Base-by-base conservation (phyloP, 306 rosid species). In the Medicago ruthenica region DNA sequence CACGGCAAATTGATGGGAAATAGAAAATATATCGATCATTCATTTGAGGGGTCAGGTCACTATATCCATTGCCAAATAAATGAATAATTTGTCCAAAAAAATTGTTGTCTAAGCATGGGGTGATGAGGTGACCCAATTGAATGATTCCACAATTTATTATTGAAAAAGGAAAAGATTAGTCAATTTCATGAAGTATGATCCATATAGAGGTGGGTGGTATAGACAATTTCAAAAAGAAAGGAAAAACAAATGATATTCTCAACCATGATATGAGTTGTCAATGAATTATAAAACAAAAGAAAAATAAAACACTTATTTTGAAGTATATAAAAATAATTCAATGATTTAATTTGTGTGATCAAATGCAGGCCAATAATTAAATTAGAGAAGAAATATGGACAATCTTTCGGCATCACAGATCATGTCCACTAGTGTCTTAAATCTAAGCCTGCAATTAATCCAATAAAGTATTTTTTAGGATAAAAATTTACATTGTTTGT, bases 321-420 rank as follows among this genome's bases (percentile, higher is more conserved):
- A 60, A 70, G 22, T 59, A 65, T 66, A 14, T 40, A 70, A 47
- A 22, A 68, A 75, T 9, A 6, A 75, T 70, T 80, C 50, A 50
- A 66, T 78, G 73, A 72, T 75, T 76, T 71, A 53, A 67, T 67
- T 44, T 79, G 81, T 79, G 81, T 24, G 45, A 77, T 80, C 41
- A 80, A 76, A 81, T 50, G 73, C 82, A 81, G 84, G 86, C 87
- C 84, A 36, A 67, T 41, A 59, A 80, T 67, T 69, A 59, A 80
- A 71, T 69, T 63, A 41, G n/a, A 45, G 14, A 75, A 75, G 53
- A 69, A 76, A 70, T 39, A 75, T 16, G 40, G 71, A 76, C 64
- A 50, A 76, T 78, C 59, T 67, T 79, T 81, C 71, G 22, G 41
- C 70, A 71, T 82, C 88, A 67, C 15, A 69, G 9, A 74, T 71